Evolutionary conservation across 2,329 filamentous ascomycete genomes (phyloP).

Genomic region (Biscogniauxia marginata): DNA sequence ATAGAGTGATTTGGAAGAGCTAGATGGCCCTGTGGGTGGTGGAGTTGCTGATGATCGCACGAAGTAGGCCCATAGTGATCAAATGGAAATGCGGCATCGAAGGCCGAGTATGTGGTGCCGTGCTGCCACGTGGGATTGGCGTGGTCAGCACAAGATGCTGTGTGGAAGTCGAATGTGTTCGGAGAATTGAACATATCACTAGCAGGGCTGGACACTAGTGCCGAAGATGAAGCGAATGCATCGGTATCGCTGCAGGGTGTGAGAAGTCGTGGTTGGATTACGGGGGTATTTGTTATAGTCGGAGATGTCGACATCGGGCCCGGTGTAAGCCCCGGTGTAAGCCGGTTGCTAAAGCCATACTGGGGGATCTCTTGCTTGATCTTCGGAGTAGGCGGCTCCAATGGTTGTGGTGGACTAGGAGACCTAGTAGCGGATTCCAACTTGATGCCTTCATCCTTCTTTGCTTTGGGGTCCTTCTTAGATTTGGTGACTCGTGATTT

Average conservation of each 20-base stretch:
- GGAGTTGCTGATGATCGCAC: constrained; percentile 32
- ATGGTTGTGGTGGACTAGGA: constrained; percentile 18
- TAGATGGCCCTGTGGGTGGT: constrained; percentile 26
- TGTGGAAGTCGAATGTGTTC: constrained; percentile 30
- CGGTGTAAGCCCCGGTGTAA: constrained; percentile 26
- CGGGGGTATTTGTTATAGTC: constrained; percentile 27
- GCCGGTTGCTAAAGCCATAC: constrained; percentile 28
- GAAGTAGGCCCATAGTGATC: constrained; percentile 34
- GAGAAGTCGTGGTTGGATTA: constrained; percentile 40
- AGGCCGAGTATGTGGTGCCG: constrained; percentile 39
- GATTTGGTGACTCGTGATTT: constrained; percentile 48
- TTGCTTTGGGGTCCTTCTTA: constrained; percentile 39
- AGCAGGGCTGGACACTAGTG: constrained; percentile 32
- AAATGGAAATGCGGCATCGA: constrained; percentile 40
- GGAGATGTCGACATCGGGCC: constrained; percentile 30
- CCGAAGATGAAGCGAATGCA: constrained; percentile 31
- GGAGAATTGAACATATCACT: constrained; percentile 33
- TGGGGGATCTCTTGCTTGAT: constrained; percentile 41
- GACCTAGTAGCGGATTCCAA: constrained; percentile 32
- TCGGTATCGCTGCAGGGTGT: constrained; percentile 56
- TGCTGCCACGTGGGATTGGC: constrained; percentile 29
- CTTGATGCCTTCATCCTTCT: constrained; percentile 41
- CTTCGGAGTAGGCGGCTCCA: constrained; percentile 22
- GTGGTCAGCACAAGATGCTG: constrained; percentile 30
- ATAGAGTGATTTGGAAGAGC: constrained; percentile 26